Base-by-base conservation (phyloP, 805 yeast species). In the Sugiyamaella boreocaroliniensis region DNA sequence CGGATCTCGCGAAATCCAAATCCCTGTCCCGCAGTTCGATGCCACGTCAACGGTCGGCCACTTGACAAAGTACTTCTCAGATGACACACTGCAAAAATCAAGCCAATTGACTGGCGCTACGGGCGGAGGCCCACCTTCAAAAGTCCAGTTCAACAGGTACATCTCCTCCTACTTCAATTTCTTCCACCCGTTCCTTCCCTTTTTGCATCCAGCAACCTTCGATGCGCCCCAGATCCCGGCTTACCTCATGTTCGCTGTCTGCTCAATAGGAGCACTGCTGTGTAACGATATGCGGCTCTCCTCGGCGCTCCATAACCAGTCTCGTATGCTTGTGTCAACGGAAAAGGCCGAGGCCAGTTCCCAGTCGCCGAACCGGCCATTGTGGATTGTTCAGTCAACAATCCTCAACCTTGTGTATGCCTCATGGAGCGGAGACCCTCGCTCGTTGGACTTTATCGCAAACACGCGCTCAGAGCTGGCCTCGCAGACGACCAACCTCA, bases 151-250 rank as follows among this genome's bases (percentile, higher is more conserved):
- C 45, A 61, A 67, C 53, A 59, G 64, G 29, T 67, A 68, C 50
- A 51, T 68, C 49, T 45, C 66, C 7, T 58, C 67, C 4, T 68
- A 64, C 58, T 64, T 68, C 55, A 55, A 58, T 42, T 56, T 54
- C 43, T 66, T 64, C 59, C 71, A 68, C 45, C 69, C 70, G 4
- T 54, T 51, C 22, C 58, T 66, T 34, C 72, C 72, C 3, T 63
- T 68, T 52, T 45, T 68, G 19, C 71, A 69, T 50, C 55, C 58
- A 4, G 67, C 64, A 22, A 58, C 69, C 6, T 69, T 68, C 52
- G 57, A 63, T 29, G 66, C 69, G 1, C 54, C 55, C 22, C 52
- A 56, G 1, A 58, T 63, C 2, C 61, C 70, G 8, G 68, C 66
- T 12, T 59, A 67, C 9, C 58, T 68, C 2, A 51, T 68, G 20